Conservation (phyloP, 108 stramenopile genomes). For the Hondaea fermentalgiana region DNA sequence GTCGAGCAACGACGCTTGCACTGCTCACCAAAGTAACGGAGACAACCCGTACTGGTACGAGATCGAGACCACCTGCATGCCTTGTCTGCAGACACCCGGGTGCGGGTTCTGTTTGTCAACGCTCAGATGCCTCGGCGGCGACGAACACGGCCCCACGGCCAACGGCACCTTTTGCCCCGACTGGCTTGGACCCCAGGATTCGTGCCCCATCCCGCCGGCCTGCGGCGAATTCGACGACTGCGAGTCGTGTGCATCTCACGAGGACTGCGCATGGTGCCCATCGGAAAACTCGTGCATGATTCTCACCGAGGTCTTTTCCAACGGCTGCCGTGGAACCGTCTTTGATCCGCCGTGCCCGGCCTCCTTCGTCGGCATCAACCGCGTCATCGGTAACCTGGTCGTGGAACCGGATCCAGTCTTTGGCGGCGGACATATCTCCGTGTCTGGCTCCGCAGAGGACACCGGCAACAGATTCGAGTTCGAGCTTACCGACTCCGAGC, state of each 20-base stretch:
- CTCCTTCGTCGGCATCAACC: constrained; percentile 40
- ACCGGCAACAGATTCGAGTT: constrained; percentile 22
- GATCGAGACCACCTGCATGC: constrained; percentile 30
- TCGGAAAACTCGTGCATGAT: constrained; percentile 44
- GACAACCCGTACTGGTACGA: constrained; percentile 26
- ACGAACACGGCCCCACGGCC: constrained; percentile 30
- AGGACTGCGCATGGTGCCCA: constrained; percentile 53
- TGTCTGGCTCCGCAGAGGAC: background rate
- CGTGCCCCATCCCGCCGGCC: constrained; percentile 38
- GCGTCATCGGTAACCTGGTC: constrained; percentile 43
- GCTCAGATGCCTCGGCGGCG: constrained; percentile 40
- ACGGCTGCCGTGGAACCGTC: constrained; percentile 46
- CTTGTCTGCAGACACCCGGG: constrained; percentile 24
- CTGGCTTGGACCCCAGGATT: constrained; percentile 28
- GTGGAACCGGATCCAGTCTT: constrained; percentile 47
- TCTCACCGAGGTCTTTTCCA: constrained; percentile 41
- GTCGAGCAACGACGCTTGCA: background rate
- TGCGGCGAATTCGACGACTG: constrained; percentile 39
- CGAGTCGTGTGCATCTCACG: constrained; percentile 33
- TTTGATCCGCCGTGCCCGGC: constrained; percentile 50
- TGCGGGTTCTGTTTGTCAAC: constrained; percentile 53
- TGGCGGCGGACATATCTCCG: constrained; percentile 39
- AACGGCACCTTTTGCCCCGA: constrained; percentile 36
- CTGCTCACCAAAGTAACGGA: background rate
- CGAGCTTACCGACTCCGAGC: constrained; percentile 12